These are phyloP conservation scores for Russula abietina DNA, from an alignment of 768 basidiomycete genomes.

Conservation along the genomic window DNA sequence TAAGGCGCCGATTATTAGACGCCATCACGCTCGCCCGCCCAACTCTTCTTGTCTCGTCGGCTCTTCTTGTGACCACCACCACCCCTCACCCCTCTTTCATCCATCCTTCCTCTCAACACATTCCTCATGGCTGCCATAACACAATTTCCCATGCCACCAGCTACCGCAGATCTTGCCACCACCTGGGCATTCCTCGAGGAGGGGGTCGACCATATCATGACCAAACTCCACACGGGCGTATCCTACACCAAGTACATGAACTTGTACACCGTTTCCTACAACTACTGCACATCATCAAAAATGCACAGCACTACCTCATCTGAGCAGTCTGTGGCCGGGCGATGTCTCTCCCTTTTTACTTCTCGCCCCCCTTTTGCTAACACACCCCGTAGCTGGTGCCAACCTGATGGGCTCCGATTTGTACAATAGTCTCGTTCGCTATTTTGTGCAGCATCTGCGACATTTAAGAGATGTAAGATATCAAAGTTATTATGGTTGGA, in stretches of 20 bases:
- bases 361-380: background rate
- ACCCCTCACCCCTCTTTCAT: background rate
- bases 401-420: constrained; percentile 97
- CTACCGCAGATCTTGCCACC: constrained; percentile 65
- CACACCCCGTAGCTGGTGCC: constrained; percentile 59
- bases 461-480: constrained; percentile 50
- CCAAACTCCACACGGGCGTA: constrained; percentile 80
- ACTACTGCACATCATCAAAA: constrained; percentile 91
- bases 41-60: constrained; percentile 5
- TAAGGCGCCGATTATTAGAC: background rate
- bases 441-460: constrained; percentile 81
- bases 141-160: constrained; percentile 48
- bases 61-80: constrained; percentile 21
- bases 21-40: background rate
- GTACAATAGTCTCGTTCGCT: constrained; percentile 89
- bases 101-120: background rate
- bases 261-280: constrained; percentile 91
- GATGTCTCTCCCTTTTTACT: constrained; percentile 41
- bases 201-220: constrained; percentile 89
- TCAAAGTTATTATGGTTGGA: constrained; percentile 29
- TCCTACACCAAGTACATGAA: constrained; percentile 87
- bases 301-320: constrained; percentile 50
- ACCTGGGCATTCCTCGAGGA: constrained; percentile 88
- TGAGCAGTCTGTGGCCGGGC: constrained; percentile 35
- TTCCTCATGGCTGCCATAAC: constrained; percentile 15